Evolutionary conservation across 2,329 filamentous ascomycete genomes (phyloP), one percentile per base, ranked within the genome.

Genomic region (Fragosphaeria purpurea): DNA sequence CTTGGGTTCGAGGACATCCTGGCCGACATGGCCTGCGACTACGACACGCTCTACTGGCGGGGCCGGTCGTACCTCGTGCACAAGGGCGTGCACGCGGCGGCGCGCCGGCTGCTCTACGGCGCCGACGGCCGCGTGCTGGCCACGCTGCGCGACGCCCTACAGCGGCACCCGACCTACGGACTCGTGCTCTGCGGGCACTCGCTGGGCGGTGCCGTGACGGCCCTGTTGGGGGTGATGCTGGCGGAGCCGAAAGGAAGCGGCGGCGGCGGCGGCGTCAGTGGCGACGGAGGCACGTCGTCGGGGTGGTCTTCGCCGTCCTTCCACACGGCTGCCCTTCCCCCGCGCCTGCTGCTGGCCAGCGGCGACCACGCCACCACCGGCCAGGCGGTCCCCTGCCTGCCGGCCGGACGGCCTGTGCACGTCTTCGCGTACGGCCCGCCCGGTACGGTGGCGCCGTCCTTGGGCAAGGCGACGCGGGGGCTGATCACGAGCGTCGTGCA

Each of bases 371-470:
- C 8, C 1, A n/a, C n/a, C 2, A 8, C 30, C 22, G 41, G 44
- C 35, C 52, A 41, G 8, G 49, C 43, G 9, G 51, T 51, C 7
- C 52, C 54, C 6, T 74, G 71, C 13, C 72, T 89, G 0, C 86
- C 86, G 0, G 59, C 82, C 0, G 80, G 82, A 12, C 76, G 86
- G 0, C 82, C 83, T 4, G 84, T 89, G 22, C 86, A 90, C 58
- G 86, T 88, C 10, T 90, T 87, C 61, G 83, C 86, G 6, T 90
- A 88, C 61, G 86, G 86, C 0, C 82, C 85, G 2, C 85, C 85
- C 0, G 79, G 83, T 0, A 84, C 83, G 11, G 80, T 89, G 75
- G 86, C 83, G 0, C 73, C 83, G 0, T 77, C 81, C 2, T 73
- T 90, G 7, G 79, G 85, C 41, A 77, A 77, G 52, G 82, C 82